A percentile compares a stretch with the other conserved stretches of the same genome.
Evolutionary conservation across 345 rosid species (phyloP).

Genomic region (Hypericum androsaemum): DNA sequence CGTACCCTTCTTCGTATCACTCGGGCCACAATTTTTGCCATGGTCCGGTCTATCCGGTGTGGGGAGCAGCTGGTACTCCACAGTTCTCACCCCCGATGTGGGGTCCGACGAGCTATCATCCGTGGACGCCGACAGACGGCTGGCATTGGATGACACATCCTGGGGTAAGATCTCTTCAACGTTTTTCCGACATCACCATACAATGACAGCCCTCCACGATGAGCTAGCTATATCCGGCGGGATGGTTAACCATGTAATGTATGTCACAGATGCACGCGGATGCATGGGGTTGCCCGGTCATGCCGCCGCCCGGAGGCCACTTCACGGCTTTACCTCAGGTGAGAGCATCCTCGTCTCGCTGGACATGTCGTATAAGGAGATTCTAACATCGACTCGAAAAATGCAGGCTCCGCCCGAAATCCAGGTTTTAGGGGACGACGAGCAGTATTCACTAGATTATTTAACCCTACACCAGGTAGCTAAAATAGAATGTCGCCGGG

Average conservation of each 20-base stretch:
- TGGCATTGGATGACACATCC: conserved; percentile 77
- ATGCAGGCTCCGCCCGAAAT: no score
- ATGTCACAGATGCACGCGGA: conserved; percentile 58
- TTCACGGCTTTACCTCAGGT: conserved; percentile 37
- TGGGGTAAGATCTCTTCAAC: conserved; percentile 27
- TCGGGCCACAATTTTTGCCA: conserved; percentile 12
- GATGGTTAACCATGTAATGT: no score
- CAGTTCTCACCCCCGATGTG: conserved; percentile 45
- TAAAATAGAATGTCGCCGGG: no score
- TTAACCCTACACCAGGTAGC: no score
- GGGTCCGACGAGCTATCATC: conserved; percentile 42
- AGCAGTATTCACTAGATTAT: no score
- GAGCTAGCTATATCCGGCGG: no score
- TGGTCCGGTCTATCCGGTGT: conserved; percentile 38
- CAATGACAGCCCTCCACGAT: neutral
- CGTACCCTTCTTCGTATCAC: conserved; percentile 54
- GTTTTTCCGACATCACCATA: neutral
- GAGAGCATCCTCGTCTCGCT: conserved; percentile 10
- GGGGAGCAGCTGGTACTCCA: conserved; percentile 51
- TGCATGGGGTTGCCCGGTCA: conserved; percentile 92
- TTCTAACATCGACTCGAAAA: no score
- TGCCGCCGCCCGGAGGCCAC: conserved; percentile 35
- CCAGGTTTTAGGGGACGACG: no score
- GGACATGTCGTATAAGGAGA: no score
- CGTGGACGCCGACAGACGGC: conserved; percentile 42